Conservation (phyloP, 441 rosid genomes). For the Pelargonium fulgidum region DNA sequence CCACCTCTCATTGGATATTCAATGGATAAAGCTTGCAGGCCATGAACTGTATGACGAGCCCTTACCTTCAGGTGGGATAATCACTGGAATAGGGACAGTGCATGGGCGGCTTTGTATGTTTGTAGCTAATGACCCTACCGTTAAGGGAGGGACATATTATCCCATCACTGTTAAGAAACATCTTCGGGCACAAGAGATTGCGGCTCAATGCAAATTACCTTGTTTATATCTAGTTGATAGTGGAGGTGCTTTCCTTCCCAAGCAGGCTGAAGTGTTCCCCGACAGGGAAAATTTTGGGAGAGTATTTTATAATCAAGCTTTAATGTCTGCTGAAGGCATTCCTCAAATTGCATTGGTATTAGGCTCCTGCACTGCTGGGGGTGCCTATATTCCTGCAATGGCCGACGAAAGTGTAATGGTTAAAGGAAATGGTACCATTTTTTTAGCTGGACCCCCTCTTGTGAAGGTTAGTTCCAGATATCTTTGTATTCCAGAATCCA, state of each 20-base stretch:
- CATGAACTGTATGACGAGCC: constrained; percentile 76
- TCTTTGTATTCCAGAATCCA: constrained; percentile 16
- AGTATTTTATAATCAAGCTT: constrained; percentile 85
- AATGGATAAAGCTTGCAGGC: constrained; percentile 81
- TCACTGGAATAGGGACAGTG: constrained; percentile 88
- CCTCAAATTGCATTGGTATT: constrained; percentile 92
- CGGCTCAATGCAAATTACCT: constrained; percentile 74
- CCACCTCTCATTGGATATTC: constrained; percentile 29
- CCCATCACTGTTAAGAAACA: constrained; percentile 96
- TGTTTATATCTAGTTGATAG: constrained; percentile 93
- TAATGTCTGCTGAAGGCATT: constrained; percentile 90
- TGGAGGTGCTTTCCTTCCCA: constrained; percentile 96
- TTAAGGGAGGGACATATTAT: constrained; percentile 93
- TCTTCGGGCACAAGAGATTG: constrained; percentile 95
- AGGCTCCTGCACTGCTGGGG: constrained; percentile 97
- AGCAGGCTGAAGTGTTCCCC: constrained; percentile 95
- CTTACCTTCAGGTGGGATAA: constrained; percentile 81
- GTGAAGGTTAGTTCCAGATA: constrained; percentile 57
- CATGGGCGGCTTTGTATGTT: constrained; percentile 96
- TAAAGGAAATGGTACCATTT: constrained; percentile 91
- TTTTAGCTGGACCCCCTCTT: constrained; percentile 96
- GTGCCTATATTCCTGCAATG: constrained; percentile 98
- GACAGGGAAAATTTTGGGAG: constrained; percentile 95
- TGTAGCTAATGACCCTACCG: constrained; percentile 94
- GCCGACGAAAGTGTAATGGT: constrained; percentile 99